Evolutionary conservation across 441 rosid genomes (phyloP).

Genomic region (Manihot esculenta): DNA sequence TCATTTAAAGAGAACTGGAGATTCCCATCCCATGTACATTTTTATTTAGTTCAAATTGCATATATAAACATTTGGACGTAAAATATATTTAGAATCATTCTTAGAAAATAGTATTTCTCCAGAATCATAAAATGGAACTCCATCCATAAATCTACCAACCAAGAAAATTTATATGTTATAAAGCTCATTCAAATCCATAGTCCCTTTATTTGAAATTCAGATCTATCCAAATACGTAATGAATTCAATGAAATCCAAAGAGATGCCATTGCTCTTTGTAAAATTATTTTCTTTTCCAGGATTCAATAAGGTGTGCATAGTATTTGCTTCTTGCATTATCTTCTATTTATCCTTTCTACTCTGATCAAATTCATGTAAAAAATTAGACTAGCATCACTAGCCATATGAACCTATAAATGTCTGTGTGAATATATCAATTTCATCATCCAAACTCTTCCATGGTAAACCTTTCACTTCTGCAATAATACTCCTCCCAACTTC

Average conservation of each 20-base stretch:
- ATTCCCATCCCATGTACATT: neutral
- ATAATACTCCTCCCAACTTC: neutral
- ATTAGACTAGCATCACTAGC: neutral
- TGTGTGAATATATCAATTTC: too few species aligned
- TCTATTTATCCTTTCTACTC: neutral
- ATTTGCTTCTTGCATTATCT: too few species aligned
- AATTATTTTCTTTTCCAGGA: neutral
- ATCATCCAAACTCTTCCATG: neutral
- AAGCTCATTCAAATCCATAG: too few species aligned
- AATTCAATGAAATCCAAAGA: neutral
- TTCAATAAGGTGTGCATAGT: neutral
- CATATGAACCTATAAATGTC: neutral
- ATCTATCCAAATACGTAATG: neutral
- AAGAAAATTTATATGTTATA: too few species aligned
- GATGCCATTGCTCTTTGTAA: neutral
- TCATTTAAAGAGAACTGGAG: constrained; percentile 2
- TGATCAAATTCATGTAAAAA: neutral
- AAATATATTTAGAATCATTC: neutral
- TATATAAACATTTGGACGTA: neutral
- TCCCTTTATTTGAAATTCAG: neutral
- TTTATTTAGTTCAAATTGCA: neutral
- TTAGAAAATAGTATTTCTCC: too few species aligned
- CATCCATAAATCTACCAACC: too few species aligned
- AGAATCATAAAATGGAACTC: too few species aligned
- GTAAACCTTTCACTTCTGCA: neutral